Evolutionary conservation across 1,139 yeast species (phyloP).

Genomic region (Chernovozyma aurita): DNA sequence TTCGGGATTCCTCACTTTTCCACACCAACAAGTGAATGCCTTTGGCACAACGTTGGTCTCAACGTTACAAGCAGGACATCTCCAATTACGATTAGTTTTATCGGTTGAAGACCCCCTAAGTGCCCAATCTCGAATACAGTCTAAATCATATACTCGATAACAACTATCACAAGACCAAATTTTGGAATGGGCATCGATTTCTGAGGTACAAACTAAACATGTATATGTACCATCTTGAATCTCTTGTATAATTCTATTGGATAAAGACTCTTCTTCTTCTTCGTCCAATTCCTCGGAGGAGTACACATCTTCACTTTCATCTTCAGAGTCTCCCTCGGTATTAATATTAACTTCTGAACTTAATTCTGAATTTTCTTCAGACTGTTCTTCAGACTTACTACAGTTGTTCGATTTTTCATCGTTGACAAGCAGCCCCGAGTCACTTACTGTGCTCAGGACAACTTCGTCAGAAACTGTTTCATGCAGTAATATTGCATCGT

Average conservation of each 20-base stretch:
- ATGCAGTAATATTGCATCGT: not conserved
- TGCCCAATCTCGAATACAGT: constrained; percentile 83
- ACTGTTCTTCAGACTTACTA: not conserved
- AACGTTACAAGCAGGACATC: constrained; percentile 83
- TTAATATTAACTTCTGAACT: not conserved
- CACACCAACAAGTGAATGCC: constrained; percentile 87
- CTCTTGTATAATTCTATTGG: constrained; percentile 44
- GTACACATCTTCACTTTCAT: not conserved
- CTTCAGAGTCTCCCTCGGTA: not conserved
- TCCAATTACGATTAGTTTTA: constrained; percentile 52
- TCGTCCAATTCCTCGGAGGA: not conserved
- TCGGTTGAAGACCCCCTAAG: constrained; percentile 65
- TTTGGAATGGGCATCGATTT: constrained; percentile 60
- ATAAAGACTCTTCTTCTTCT: constrained; percentile 24
- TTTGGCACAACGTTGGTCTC: constrained; percentile 51
- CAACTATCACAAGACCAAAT: constrained; percentile 76
- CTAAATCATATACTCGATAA: constrained; percentile 74
- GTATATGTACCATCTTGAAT: constrained; percentile 65
- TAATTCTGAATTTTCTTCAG: not conserved
- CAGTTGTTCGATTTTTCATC: not conserved
- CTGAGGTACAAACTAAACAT: constrained; percentile 83
- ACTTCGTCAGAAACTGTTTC: constrained; percentile 1
- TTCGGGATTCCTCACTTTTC: constrained; percentile 65
- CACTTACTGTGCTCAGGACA: constrained; percentile 2
- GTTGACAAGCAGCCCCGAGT: constrained; percentile 5